Conservation (phyloP, 2,329 filamentous ascomycete species). For the Aspergillus brasiliensis region DNA sequence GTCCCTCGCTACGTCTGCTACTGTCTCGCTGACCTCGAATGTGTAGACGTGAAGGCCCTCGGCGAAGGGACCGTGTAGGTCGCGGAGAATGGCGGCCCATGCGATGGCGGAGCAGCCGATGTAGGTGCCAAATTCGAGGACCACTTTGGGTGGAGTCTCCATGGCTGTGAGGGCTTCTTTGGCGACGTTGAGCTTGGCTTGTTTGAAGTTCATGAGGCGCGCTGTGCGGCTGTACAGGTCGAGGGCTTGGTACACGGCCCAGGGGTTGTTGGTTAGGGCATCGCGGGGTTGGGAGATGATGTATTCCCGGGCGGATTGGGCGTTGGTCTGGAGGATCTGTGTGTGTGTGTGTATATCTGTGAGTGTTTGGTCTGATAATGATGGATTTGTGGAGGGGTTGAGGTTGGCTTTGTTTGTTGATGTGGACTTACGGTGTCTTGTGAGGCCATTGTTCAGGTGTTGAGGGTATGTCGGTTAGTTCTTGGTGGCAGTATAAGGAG, state of each 20-base stretch:
- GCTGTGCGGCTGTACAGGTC: constrained; percentile 33
- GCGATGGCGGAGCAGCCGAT: constrained; percentile 41
- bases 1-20: constrained; percentile 34
- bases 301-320: constrained; percentile 19
- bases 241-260: constrained; percentile 32
- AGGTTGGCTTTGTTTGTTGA: not conserved
- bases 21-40: constrained; percentile 37
- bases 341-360: no score
- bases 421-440: not conserved
- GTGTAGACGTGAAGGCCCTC: constrained; percentile 35
- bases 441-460: not conserved
- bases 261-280: constrained; percentile 28
- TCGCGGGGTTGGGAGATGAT: constrained; percentile 23
- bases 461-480: not conserved
- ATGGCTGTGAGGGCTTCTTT: constrained; percentile 23
- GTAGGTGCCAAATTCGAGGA: constrained; percentile 43
- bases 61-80: constrained; percentile 22
- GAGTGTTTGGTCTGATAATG: no score
- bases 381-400: not conserved
- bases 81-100: constrained; percentile 29
- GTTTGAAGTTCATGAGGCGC: constrained; percentile 38
- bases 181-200: constrained; percentile 30
- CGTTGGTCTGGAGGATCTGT: constrained; percentile 11
- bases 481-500: no score
- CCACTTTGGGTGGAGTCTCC: constrained; percentile 29